Base-by-base conservation (phyloP, 2,329 filamentous ascomycete genomes). In the Fusarium burgessii region DNA sequence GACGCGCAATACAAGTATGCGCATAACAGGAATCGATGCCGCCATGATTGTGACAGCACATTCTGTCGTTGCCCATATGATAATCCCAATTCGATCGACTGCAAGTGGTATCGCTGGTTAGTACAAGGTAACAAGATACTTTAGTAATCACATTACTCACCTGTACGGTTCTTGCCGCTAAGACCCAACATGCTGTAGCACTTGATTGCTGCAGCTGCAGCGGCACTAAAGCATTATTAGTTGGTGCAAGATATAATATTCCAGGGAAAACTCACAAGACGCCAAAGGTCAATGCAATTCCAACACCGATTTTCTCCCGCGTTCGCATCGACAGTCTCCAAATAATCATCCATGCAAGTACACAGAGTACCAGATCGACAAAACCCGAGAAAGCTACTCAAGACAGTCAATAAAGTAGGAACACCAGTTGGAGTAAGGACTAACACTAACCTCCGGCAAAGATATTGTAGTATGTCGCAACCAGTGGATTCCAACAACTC, bases 171-270 rank as follows among this genome's bases (percentile, higher is more conserved):
- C 20, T 55, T 33, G 3, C 46, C 55, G 15, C 33, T 14, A 1
- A 63, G 58, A 15, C 61, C 46, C 7, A 63, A 46, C 58, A 63
- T 54, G 0, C 41, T 35, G 5, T 46, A 46, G 18, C 40, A 63
- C 6, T 63, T 63, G 0, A n/a, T 46, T 2, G 20, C 61, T 2
- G 61, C 61, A 2, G 58, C 35, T 1, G 58, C 61, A 3, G 46
- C 46, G 17, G 61, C 61, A 29, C 60, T 63, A 4, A 9, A 0
- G 0, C 2, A 1, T 29, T 0, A 3, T 62, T 17, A 63, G 60
- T 0, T 1, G 9, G 1, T 14, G 4, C 5, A 6, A 5, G 0
- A 3, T 1, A 6, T 0, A 5, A 0, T 3, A 2, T 2, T 11
- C 2, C 0, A 1, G 0, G 4, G 1, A 14, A 10, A 0, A 55